phyloP scores from a whole-genome alignment of 2,329 filamentous ascomycete genomes.

The Huntiella decipiens region DNA sequence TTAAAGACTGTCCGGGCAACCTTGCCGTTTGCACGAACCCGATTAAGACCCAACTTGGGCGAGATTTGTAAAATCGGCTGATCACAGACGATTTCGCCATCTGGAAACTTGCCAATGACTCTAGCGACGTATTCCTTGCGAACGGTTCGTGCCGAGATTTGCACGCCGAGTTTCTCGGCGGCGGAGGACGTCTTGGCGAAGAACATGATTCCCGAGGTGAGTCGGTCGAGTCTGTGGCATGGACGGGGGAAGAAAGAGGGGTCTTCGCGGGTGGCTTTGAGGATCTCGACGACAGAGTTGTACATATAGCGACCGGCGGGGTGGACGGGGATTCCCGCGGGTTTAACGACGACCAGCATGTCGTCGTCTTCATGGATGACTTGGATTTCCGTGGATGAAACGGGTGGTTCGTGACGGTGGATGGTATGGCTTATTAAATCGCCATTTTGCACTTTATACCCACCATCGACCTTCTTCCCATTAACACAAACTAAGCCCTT shows the following conservation, averaged over 20 bases:
- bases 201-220: slow-evolving; percentile 97
- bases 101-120: slow-evolving; percentile 79
- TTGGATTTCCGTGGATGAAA: slow-evolving; percentile 59
- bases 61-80: slow-evolving; percentile 88
- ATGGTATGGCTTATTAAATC: slow-evolving; percentile 83
- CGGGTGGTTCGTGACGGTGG: slow-evolving; percentile 88
- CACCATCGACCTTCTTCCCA: slow-evolving; percentile 46
- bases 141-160: slow-evolving; percentile 65
- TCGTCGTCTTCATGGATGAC: slow-evolving; percentile 83
- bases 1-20: slow-evolving; percentile 80
- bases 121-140: slow-evolving; percentile 90
- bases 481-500: slow-evolving; percentile 64
- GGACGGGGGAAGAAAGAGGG: slow-evolving; percentile 39
- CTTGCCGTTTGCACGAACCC: slow-evolving; percentile 86
- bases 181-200: slow-evolving; percentile 71
- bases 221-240: slow-evolving; percentile 80
- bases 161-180: slow-evolving; percentile 55
- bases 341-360: slow-evolving; percentile 94
- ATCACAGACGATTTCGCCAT: slow-evolving; percentile 78
- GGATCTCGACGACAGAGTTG: slow-evolving; percentile 86
- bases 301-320: slow-evolving; percentile 89
- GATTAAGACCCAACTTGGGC: slow-evolving; percentile 82
- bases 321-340: slow-evolving; percentile 84
- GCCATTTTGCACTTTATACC: slow-evolving; percentile 66
- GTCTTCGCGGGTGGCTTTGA: slow-evolving; percentile 51